Conservation (phyloP, 1,284 basidiomycete species). For the Schizophyllum commune region DNA sequence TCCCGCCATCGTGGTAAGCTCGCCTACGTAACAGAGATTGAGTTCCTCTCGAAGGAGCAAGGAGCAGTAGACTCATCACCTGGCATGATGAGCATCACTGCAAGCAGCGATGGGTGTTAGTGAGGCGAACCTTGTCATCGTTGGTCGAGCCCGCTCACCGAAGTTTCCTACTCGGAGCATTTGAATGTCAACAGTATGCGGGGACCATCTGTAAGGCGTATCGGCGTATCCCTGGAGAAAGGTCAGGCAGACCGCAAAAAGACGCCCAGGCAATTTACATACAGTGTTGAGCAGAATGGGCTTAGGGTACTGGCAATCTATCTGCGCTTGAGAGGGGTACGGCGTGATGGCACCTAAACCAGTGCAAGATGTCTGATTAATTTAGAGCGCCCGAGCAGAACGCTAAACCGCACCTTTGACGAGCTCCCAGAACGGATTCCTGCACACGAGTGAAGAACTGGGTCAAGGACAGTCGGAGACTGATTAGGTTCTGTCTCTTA, state of each 20-base stretch:
- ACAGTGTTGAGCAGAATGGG: slow-evolving; percentile 72
- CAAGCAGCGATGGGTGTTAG: not conserved
- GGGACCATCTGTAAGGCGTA: slow-evolving; percentile 70
- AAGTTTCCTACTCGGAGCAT: slow-evolving; percentile 76
- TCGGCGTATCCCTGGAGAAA: slow-evolving; percentile 51
- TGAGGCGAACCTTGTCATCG: slow-evolving; percentile 1
- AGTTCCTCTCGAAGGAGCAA: not conserved
- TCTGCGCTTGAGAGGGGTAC: slow-evolving; percentile 48
- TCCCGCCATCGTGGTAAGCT: slow-evolving; percentile 52
- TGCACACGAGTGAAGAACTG: slow-evolving; percentile 17
- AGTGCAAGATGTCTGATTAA: slow-evolving; percentile 9
- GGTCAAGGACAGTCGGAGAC: not conserved
- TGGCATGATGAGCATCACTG: slow-evolving; percentile 70
- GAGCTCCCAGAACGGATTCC: slow-evolving; percentile 79
- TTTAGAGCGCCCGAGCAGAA: not conserved
- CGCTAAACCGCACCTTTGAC: slow-evolving; percentile 45
- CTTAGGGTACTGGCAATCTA: slow-evolving; percentile 74
- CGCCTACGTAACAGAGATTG: slow-evolving; percentile 23
- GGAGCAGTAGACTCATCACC: slow-evolving; percentile 36
- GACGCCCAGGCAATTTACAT: slow-evolving; percentile 16
- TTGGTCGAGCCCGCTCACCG: slow-evolving; percentile 20
- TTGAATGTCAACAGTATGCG: slow-evolving; percentile 71
- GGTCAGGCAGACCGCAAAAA: slow-evolving; percentile 3
- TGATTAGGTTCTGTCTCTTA: slow-evolving; percentile 25
- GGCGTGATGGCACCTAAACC: slow-evolving; percentile 56